Base-by-base conservation (phyloP, 352 stramenopile genomes). In the Elongisporangium senticosum region DNA sequence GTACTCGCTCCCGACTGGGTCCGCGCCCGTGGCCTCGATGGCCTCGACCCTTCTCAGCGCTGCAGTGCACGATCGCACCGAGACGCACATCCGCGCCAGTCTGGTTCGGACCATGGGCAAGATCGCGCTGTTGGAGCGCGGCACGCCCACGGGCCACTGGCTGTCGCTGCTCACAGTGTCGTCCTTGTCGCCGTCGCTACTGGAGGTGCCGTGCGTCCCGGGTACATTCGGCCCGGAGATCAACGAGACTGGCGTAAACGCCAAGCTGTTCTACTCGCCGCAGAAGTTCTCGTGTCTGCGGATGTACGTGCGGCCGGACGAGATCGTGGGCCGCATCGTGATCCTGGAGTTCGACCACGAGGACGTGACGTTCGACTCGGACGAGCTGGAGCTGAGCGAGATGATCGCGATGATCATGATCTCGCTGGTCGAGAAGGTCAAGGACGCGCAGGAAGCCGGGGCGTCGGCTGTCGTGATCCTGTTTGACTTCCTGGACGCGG, bases 401-500 rank as follows among this genome's bases (percentile, higher is more conserved):
- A 81, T 88, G 50, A 85, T 91, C 53, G 61, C 55, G 10, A 70
- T 79, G 37, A 74, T 89, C 26, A 89, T 91, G 79, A 60, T 76
- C 26, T 79, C 74, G 14, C 63, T 91, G 3, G 74, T 91, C n/a
- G 77, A 77, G 23, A 85, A 86, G 14, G 76, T 89, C 52, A 88
- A 88, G 23, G 82, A 91, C 53, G 79, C 82, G 2, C 82, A 91
- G 26, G 69, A 79, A 10, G 67, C 74, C 5, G 79, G 79, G 0
- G 82, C 82, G 2, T 59, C 76, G 1, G 79, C 66, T 1, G 79
- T 88, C 8, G 56, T 85, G 26, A 51, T 90, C 49, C 69, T 89
- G 20, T 89, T 91, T 57, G 77, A 84, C 52, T 87, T 91, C 17
- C 64, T 91, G 0, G 75, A 86, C 3, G 82, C 82, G 0, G 82